phyloP scores from a whole-genome alignment of 2,329 filamentous ascomycete genomes.

The Diaporthe batatas region DNA sequence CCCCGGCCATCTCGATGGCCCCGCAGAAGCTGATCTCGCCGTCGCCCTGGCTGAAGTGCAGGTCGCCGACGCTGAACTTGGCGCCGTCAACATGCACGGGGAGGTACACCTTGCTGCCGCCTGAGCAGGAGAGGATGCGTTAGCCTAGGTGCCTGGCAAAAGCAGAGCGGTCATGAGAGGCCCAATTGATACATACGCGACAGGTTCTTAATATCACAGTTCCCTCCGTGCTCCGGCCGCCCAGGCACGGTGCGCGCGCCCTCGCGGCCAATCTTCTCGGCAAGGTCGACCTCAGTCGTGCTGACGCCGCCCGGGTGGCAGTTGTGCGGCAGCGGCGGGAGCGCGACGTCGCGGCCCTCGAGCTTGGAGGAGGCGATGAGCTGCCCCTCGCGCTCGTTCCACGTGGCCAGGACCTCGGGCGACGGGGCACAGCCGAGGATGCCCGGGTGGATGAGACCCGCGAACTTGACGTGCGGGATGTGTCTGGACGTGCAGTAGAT shows the following conservation, averaged over 20 bases:
- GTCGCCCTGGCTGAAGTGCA: conserved; percentile 90
- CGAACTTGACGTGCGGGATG: conserved; percentile 88
- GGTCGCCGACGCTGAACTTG: conserved; percentile 90
- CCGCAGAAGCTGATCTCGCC: conserved; percentile 91
- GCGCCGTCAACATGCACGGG: conserved; percentile 89
- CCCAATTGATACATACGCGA: conserved; percentile 10
- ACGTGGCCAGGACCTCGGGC: conserved; percentile 79
- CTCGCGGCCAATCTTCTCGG: conserved; percentile 78
- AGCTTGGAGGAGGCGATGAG: conserved; percentile 79
- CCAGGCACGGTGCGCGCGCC: conserved; percentile 89
- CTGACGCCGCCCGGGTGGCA: conserved; percentile 74
- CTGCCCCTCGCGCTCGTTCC: conserved; percentile 87
- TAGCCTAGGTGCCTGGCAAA: background rate
- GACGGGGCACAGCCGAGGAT: conserved; percentile 93
- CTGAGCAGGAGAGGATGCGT: conserved; percentile 59
- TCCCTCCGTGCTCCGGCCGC: conserved; percentile 88
- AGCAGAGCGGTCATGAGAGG: background rate
- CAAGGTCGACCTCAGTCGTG: conserved; percentile 67
- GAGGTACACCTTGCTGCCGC: conserved; percentile 84
- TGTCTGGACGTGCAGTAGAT: conserved; percentile 85
- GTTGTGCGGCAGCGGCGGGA: conserved; percentile 79
- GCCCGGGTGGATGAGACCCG: conserved; percentile 90
- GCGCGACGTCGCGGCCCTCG: conserved; percentile 76
- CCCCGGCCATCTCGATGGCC: conserved; percentile 93
- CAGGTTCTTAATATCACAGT: conserved; percentile 92